A percentile compares a stretch with the other conserved stretches of the same genome.
Conservation (phyloP, 306 rosid genomes). For the Inga oerstediana region DNA sequence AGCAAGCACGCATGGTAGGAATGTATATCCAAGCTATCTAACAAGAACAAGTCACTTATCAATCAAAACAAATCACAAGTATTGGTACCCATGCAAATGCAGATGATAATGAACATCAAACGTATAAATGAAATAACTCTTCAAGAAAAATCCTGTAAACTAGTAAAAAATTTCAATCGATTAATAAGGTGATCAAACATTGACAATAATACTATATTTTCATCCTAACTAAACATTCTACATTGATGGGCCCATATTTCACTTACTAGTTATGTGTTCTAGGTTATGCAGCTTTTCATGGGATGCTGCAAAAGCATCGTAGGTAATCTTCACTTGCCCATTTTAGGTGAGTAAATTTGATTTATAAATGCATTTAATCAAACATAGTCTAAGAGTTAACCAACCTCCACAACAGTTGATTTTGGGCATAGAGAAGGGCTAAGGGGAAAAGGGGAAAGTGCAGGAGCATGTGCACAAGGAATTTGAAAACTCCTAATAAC, state of each 20-base stretch:
- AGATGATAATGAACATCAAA: constrained; percentile 24
- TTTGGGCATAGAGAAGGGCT: constrained; percentile 68
- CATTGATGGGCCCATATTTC: not conserved
- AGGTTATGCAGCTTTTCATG: too few relatives aligned
- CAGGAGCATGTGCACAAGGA: constrained; percentile 96
- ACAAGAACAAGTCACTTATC: constrained; percentile 25
- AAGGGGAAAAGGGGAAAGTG: constrained; percentile 62
- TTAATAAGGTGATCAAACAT: not conserved
- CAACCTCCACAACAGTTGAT: constrained; percentile 93
- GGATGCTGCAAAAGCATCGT: too few relatives aligned
- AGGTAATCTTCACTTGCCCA: not conserved
- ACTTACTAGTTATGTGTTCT: not conserved
- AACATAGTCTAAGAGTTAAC: not conserved
- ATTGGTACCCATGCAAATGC: constrained; percentile 10
- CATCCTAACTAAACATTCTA: not conserved
- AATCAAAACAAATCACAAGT: not conserved
- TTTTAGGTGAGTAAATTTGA: not conserved
- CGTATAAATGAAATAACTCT: constrained; percentile 1
- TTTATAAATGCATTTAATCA: not conserved
- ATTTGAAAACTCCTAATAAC: constrained; percentile 82
- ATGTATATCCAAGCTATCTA: constrained; percentile 82
- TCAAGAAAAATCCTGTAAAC: not conserved
- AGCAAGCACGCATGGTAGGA: constrained; percentile 91
- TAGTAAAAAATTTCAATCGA: not conserved
- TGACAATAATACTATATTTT: not conserved